Conservation (phyloP, 371 early-diverging fungal species). For the Capillidium rhysosporum region DNA sequence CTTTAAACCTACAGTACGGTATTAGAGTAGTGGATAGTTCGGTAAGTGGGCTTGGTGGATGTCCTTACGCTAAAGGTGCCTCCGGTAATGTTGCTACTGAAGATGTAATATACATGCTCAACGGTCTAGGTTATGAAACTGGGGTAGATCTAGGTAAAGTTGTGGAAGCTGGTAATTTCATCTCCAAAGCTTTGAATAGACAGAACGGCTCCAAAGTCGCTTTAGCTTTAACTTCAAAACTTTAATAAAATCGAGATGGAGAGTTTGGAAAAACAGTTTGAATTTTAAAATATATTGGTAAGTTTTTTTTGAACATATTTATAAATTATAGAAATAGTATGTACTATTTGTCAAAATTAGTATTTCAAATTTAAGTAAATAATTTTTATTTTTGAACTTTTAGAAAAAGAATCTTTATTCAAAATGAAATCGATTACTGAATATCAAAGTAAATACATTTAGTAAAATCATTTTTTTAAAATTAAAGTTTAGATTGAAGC, state of each 20-base stretch:
- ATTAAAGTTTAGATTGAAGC: background rate
- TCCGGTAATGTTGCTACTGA: constrained; percentile 94
- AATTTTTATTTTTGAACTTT: too few relatives aligned
- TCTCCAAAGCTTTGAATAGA: constrained; percentile 50
- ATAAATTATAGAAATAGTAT: too few relatives aligned
- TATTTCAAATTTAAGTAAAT: too few relatives aligned
- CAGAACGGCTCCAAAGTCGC: constrained; percentile 24
- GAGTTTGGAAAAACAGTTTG: background rate
- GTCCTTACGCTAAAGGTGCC: constrained; percentile 92
- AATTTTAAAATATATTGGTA: background rate
- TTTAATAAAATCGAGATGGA: background rate
- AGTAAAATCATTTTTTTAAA: too few relatives aligned
- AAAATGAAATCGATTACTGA: too few relatives aligned
- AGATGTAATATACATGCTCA: constrained; percentile 85
- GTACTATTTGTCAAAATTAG: too few relatives aligned
- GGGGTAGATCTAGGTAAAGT: constrained; percentile 55
- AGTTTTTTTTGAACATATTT: too few relatives aligned
- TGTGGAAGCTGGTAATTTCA: constrained; percentile 61
- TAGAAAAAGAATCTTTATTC: too few relatives aligned
- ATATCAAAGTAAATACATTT: too few relatives aligned
- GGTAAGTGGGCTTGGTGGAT: constrained; percentile 88
- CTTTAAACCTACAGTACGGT: constrained; percentile 36
- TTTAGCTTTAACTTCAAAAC: constrained; percentile 14
- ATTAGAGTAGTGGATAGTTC: constrained; percentile 83
- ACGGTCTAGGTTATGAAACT: constrained; percentile 66